Percentiles rank a stretch among this genome's conserved stretches.
These are phyloP conservation scores for Verbena officinalis DNA, from an alignment of 257 asterid species.

Conservation along the genomic window DNA sequence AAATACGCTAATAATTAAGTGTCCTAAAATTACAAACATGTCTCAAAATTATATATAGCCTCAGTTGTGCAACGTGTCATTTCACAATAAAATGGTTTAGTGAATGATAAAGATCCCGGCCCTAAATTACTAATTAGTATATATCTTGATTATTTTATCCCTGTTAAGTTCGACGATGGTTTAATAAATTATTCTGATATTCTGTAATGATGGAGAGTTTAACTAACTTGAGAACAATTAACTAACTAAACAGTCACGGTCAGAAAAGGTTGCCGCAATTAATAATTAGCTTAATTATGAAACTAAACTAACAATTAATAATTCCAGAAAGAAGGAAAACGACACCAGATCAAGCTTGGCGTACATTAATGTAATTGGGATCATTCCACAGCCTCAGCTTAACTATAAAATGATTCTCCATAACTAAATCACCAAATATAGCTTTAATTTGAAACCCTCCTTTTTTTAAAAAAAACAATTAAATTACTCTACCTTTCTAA, in stretches of 20 bases:
- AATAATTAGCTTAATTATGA: slow-evolving; percentile 22
- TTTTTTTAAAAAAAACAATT: slow-evolving; percentile 16
- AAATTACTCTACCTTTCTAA: not conserved
- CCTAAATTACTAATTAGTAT: no score
- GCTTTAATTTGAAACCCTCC: slow-evolving; percentile 36
- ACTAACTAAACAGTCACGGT: slow-evolving; percentile 33
- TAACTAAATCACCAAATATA: slow-evolving; percentile 14
- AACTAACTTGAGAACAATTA: slow-evolving; percentile 32
- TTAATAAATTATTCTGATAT: no score
- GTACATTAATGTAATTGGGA: slow-evolving; percentile 11
- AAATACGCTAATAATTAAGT: no score
- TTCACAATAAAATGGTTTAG: no score
- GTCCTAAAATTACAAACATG: no score
- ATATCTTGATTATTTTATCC: no score
- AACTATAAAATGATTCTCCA: not conserved
- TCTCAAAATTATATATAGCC: no score
- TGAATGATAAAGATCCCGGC: no score
- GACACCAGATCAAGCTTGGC: slow-evolving; percentile 20
- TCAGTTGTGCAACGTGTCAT: no score
- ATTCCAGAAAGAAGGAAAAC: slow-evolving; percentile 32
- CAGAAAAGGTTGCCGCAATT: slow-evolving; percentile 32
- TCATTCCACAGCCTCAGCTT: not conserved
- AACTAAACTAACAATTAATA: not conserved
- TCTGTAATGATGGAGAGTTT: slow-evolving; percentile 23
- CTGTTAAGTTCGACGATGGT: slow-evolving; percentile 23